Percentiles rank a stretch among this genome's conserved stretches.
These are phyloP conservation scores for Zoysia japonica DNA, from an alignment of 176 grass and related monocot species.

Conservation along the genomic window DNA sequence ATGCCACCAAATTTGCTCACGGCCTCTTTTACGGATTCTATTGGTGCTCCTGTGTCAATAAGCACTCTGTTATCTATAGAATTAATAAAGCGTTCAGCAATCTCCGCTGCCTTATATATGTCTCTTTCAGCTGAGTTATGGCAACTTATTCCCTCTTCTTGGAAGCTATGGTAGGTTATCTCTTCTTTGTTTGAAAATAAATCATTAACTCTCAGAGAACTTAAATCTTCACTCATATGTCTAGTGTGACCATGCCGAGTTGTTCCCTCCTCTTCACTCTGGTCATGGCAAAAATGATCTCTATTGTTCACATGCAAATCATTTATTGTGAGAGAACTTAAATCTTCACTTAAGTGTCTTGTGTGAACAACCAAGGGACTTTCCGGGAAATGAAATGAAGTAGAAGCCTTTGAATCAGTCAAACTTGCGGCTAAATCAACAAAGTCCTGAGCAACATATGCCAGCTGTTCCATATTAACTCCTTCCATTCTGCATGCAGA, in stretches of 20 bases:
- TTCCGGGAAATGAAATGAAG: slow-evolving; percentile 21
- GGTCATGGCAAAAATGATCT: slow-evolving; percentile 23
- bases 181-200: slow-evolving; percentile 31
- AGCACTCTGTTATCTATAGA: slow-evolving; percentile 47
- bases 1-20: slow-evolving; percentile 87
- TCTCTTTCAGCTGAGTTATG: slow-evolving; percentile 50
- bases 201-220: slow-evolving; percentile 38
- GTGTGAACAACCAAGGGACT: slow-evolving; percentile 19
- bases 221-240: slow-evolving; percentile 49
- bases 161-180: background rate
- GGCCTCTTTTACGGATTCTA: slow-evolving; percentile 84
- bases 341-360: slow-evolving; percentile 51
- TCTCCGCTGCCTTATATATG: slow-evolving; percentile 42
- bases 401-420: slow-evolving; percentile 28
- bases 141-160: slow-evolving; percentile 32
- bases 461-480: slow-evolving; percentile 19
- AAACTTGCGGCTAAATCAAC: background rate
- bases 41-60: slow-evolving; percentile 69
- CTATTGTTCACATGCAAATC: slow-evolving; percentile 23
- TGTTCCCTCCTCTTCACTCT: slow-evolving; percentile 24
- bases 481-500: slow-evolving; percentile 44
- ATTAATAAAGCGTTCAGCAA: slow-evolving; percentile 49
- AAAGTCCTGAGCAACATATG: slow-evolving; percentile 5
- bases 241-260: slow-evolving; percentile 27
- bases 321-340: slow-evolving; percentile 45